A percentile compares a stretch with the other conserved stretches of the same genome.
phyloP scores from a whole-genome alignment of 805 yeast species.

The Ogataea nitratoaversa region DNA sequence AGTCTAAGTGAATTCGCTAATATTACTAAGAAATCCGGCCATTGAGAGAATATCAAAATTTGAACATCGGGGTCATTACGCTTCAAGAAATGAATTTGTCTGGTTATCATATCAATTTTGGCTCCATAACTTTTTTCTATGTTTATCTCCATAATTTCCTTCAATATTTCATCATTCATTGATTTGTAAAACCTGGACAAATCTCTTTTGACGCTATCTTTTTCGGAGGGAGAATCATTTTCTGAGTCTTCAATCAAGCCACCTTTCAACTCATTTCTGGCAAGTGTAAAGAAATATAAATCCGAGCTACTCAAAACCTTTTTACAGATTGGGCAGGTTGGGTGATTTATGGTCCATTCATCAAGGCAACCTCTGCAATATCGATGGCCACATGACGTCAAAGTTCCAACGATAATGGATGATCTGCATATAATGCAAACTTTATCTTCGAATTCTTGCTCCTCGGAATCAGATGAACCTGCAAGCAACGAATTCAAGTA shows the following conservation, averaged over 20 bases:
- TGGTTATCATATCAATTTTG: conserved; percentile 78
- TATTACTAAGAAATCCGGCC: conserved; percentile 68
- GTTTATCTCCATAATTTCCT: conserved; percentile 41
- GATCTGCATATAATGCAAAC: conserved; percentile 78
- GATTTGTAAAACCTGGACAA: conserved; percentile 43
- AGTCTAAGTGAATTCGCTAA: conserved; percentile 61
- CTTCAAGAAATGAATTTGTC: conserved; percentile 64
- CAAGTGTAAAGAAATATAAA: conserved; percentile 65
- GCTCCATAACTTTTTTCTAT: conserved; percentile 65
- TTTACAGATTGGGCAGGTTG: conserved; percentile 82
- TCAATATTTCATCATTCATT: conserved; percentile 37
- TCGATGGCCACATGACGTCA: conserved; percentile 89
- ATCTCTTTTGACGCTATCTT: conserved; percentile 25
- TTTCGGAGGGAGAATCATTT: conserved; percentile 3
- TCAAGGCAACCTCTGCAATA: conserved; percentile 79
- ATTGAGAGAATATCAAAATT: conserved; percentile 85
- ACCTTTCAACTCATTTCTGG: conserved; percentile 48
- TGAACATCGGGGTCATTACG: conserved; percentile 60
- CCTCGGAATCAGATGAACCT: conserved; percentile 1
- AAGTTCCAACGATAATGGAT: conserved; percentile 65
- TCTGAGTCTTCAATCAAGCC: conserved; percentile 34
- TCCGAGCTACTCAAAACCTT: conserved; percentile 43
- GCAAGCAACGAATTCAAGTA: conserved; percentile 42
- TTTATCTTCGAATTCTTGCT: conserved; percentile 32
- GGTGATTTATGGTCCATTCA: conserved; percentile 57